Base-by-base conservation (phyloP, 768 basidiomycete genomes). In the Mycena maculata region DNA sequence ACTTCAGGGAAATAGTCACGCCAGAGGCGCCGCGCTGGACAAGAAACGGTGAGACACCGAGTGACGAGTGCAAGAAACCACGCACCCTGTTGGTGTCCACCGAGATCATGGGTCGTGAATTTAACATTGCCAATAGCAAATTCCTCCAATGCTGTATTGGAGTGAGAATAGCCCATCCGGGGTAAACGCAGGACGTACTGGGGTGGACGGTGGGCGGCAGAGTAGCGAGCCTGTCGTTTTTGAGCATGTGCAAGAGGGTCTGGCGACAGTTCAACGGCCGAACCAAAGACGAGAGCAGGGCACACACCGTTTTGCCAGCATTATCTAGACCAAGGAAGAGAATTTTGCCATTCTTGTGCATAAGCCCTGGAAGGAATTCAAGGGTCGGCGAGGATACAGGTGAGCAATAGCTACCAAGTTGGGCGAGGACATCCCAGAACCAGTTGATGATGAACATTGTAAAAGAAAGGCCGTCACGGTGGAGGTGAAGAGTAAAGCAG, bases 1-100 rank as follows among this genome's bases (percentile, higher is more conserved):
- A 99, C 98, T 80, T 99, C 98, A 54, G 98, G 98, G 90, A 99
- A 99, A 84, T 99, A 99, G 81, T 99, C 96, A 64, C 96, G 90
- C 98, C 98, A 99, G 78, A 99, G 91, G 72, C 98, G 94, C 72
- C 98, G 96, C 59, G 98, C 98, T 87, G 66, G 42, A 47, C 58
- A 59, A 39, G n/a, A n/a, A 62, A 52, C 41, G 18, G 63, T 53
- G 33, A 49, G 33, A 33, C n/a, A n/a, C n/a, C n/a, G n/a, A n/a
- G n/a, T n/a, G n/a, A n/a, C 18, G 20, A 27, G 49, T 13, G 65
- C n/a, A 42, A 23, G 10, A 12, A 59, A 60, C 13, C 36, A 48
- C 84, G 65, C 60, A 95, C 96, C 96, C 79, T 98, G 97, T 78
- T 92, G 91, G 83, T 99, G 98, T 77, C 98, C 98, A 75, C 98